Conservation (phyloP, 1,284 basidiomycete genomes). For the Pseudozyma thailandica region DNA sequence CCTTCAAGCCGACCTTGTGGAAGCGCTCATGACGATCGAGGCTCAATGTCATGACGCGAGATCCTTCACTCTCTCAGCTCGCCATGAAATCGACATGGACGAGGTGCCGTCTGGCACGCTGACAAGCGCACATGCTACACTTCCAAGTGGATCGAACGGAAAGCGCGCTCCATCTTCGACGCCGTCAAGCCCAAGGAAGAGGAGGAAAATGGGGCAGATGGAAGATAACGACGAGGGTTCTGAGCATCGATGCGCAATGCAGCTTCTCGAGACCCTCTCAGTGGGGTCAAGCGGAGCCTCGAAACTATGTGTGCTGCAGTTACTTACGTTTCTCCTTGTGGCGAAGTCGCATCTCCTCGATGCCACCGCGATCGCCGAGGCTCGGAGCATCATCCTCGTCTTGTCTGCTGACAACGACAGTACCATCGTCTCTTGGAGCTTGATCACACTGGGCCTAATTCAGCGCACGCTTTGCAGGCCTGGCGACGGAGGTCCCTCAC, state of each 20-base stretch:
- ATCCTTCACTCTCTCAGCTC: background rate
- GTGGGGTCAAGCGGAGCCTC: background rate
- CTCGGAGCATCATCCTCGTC: conserved; percentile 1
- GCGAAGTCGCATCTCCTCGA: conserved; percentile 14
- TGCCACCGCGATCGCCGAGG: background rate
- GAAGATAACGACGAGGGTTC: background rate
- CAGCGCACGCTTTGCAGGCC: background rate
- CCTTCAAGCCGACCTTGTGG: conserved; percentile 27
- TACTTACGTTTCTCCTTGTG: conserved; percentile 23
- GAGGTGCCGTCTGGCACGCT: conserved; percentile 2
- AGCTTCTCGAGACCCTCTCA: conserved; percentile 14
- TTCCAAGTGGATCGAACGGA: conserved; percentile 9
- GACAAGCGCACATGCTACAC: conserved; percentile 2
- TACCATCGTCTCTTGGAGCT: conserved; percentile 19
- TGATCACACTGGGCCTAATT: conserved; percentile 12
- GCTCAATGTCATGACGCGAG: background rate
- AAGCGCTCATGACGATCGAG: conserved; percentile 8
- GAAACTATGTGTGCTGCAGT: conserved; percentile 21
- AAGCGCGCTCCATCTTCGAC: conserved; percentile 9
- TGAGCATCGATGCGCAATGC: background rate
- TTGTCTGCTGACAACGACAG: conserved; percentile 15
- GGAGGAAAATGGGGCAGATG: background rate
- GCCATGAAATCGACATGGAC: background rate
- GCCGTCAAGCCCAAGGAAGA: conserved; percentile 23
- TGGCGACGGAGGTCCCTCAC: background rate